Evolutionary conservation across 129 eudicot species (phyloP), one percentile per base, ranked within the genome.

Genomic region (Arctium lappa): DNA sequence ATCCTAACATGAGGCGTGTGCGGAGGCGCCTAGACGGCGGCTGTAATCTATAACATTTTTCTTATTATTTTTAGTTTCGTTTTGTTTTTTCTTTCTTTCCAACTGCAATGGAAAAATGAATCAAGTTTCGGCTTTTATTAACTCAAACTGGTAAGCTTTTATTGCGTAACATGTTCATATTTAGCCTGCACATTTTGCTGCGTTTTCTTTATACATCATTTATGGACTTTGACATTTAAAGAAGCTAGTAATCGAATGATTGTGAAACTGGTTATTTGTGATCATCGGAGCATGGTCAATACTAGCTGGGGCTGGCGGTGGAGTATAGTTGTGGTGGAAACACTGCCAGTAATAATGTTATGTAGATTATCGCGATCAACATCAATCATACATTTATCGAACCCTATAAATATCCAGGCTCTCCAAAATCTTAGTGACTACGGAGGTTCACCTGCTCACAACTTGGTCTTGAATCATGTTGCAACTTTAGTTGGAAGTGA

Each of bases 1-100:
- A 93, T 73, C 91, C 91, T 13, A 80, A 76, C 30, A 85, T 71
- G 27, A 83, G 97, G 78, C 91, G 91, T 31, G n/a, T 90, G 70
- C 79, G 94, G 76, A 90, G 94, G 74, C 83, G 68, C 68, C 68
- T 60, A 60, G 68, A 60, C 6, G 68, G 68, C 68, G 91, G 82
- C 72, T 76, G 18, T 90, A 86, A 71, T 60, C 69, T 75, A 66
- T 80, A 65, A 72, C 70, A 33, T 60, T 15, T 75, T 65, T 32
- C 80, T 36, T 27, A 5, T 66, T 60, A 60, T 66, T 33, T 46
- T 32, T 71, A 30, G 68, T 80, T 69, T 31, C 27, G 11, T 8
- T 9, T 9, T 79, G 15, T 42, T 71, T 30, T 39, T 7, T 79
- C 56, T 27, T 16, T 4, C 9, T 69, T 72, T 30, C 36, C 34